A percentile compares a stretch with the other conserved stretches of the same genome.
These are phyloP conservation scores for Eucalyptus virginea DNA, from an alignment of 345 rosid genomes.

Conservation along the genomic window DNA sequence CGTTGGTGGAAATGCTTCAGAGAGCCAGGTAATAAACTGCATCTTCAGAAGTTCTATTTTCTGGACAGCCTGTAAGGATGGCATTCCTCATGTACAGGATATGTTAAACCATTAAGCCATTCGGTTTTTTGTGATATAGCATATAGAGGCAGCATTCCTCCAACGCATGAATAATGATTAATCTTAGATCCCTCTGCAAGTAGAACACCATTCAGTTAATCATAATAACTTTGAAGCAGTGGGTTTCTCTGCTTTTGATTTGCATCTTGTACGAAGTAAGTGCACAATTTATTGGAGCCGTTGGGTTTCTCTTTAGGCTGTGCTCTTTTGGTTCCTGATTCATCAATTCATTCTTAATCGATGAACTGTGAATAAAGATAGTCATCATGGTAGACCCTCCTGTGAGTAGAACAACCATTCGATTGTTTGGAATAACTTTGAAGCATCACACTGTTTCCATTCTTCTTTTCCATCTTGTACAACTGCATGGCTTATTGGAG, in stretches of 20 bases:
- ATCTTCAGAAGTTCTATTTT: background rate
- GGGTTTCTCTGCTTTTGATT: background rate
- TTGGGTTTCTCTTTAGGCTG: background rate
- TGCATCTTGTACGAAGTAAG: background rate
- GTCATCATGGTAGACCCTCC: background rate
- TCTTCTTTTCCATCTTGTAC: background rate
- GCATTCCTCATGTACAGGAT: background rate
- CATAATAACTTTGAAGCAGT: background rate
- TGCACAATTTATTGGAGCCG: background rate
- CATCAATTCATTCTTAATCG: background rate
- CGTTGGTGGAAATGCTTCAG: constrained; percentile 99
- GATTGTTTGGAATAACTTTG: background rate
- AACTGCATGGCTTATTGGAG: background rate
- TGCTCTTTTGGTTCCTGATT: background rate
- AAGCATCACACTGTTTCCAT: background rate
- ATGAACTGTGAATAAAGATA: background rate
- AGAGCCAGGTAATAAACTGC: constrained; percentile 57
- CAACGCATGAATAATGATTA: background rate
- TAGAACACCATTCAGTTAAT: background rate
- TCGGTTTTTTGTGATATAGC: background rate
- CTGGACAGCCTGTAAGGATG: background rate
- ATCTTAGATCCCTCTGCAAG: background rate
- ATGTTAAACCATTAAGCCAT: background rate
- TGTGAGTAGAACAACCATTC: background rate
- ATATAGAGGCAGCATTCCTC: background rate